Base-by-base conservation (phyloP, 2,329 filamentous ascomycete genomes). In the Exophiala sideris region DNA sequence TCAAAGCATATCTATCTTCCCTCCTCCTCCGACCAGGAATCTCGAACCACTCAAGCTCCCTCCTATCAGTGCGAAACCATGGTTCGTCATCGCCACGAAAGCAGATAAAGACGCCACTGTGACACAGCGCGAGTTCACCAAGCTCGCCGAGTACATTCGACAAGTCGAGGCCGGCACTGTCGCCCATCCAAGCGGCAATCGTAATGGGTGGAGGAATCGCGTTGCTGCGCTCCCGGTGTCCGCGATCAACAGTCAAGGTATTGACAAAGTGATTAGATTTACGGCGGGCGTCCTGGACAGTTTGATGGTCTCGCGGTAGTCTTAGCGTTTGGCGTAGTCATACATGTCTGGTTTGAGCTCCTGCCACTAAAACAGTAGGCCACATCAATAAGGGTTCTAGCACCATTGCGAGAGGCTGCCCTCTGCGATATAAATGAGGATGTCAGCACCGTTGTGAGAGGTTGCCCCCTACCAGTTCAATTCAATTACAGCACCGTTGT, bases 61-160 rank as follows among this genome's bases (percentile, higher is more conserved):
- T n/a, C 83, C 87, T 38, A 95, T 97, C 61, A 88, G 88, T n/a
- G 83, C 82, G 33, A 99, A 99, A 74, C 91, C 94, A 1, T 99
- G 94, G 94, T 94, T 95, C 1, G 92, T 99, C 3, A 92, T 99
- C 24, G 94, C 94, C 20, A 80, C 83, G 67, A 99, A 99, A 72
- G 87, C 99, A 16, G 85, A 96, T 70, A 94, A 90, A 67, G 45
- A 53, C 10, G 81, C 80, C 2, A 29, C 21, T 4, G 46, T 54
- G n/a, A 95, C 94, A 1, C 82, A 91, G 68, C 80, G 84, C 20
- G 95, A 94, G 67, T 99, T 89, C 68, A 72, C 70, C 34, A 71
- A 74, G 48, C 74, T 99, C 62, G 84, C 84, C 61, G 72, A 73
- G 7, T 96, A 96, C 70, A 72, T 99, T 3, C 76, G 80, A 3